phyloP scores from a whole-genome alignment of 306 rosid genomes.

The Styphnolobium japonicum region DNA sequence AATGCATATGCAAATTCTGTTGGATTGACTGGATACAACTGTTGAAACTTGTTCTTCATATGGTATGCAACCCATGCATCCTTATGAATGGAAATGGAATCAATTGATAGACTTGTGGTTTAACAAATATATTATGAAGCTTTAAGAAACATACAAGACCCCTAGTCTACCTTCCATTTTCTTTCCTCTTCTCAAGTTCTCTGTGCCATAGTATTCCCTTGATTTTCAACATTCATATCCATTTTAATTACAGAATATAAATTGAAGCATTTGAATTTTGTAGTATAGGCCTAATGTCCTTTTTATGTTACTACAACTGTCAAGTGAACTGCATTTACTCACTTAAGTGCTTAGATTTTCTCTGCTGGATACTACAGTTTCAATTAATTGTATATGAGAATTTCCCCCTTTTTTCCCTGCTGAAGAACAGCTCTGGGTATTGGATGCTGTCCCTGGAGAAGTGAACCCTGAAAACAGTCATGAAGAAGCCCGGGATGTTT shows the following conservation, averaged over 20 bases:
- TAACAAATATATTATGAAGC: neutral
- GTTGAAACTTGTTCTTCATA: neutral
- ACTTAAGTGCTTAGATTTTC: constrained; percentile 10
- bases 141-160: neutral
- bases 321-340: neutral
- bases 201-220: neutral
- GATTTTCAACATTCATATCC: neutral
- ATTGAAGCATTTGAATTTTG: neutral
- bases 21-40: neutral
- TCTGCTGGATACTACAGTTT: neutral
- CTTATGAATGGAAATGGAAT: neutral
- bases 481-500: constrained; percentile 72
- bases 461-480: constrained; percentile 48
- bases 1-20: neutral
- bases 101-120: constrained; percentile 1
- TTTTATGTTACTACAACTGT: neutral
- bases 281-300: neutral
- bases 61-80: neutral
- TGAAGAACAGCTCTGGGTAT: constrained; percentile 92
- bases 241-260: neutral
- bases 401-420: constrained; percentile 24
- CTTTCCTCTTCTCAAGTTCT: neutral
- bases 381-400: constrained; percentile 17
- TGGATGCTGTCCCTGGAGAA: constrained; percentile 87
- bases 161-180: neutral